Conservation (phyloP, 108 stramenopile species). For the Skeletonema tropicum region DNA sequence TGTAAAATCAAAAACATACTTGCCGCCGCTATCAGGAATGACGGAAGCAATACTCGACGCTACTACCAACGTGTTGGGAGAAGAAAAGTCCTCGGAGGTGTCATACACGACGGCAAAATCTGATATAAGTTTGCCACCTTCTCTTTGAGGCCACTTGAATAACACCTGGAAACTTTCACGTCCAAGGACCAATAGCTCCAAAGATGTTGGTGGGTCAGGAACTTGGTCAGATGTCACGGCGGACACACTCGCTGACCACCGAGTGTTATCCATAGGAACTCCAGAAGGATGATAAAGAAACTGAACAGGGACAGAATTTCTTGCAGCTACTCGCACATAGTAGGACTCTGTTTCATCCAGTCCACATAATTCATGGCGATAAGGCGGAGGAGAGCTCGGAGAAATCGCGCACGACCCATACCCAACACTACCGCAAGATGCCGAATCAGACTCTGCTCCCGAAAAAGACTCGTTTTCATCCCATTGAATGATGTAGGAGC, state of each 20-base stretch:
- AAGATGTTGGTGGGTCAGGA: conserved; percentile 58
- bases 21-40: conserved; percentile 29
- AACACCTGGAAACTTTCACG: conserved; percentile 50
- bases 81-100: conserved; percentile 42
- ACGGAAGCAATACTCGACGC: conserved; percentile 11
- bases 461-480: conserved; percentile 58
- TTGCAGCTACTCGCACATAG: conserved; percentile 71
- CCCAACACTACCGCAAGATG: conserved; percentile 50
- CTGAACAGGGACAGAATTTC: conserved; percentile 62
- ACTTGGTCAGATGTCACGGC: conserved; percentile 60
- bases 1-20: conserved; percentile 38
- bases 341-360: conserved; percentile 55
- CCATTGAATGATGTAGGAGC: conserved; percentile 74
- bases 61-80: conserved; percentile 16
- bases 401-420: conserved; percentile 60
- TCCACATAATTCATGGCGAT: conserved; percentile 52
- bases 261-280: conserved; percentile 56
- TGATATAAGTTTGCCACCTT: conserved; percentile 65
- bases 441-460: conserved; percentile 30
- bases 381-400: conserved; percentile 51
- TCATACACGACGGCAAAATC: conserved; percentile 62
- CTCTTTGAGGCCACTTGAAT: conserved; percentile 57
- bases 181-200: conserved; percentile 47
- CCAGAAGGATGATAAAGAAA: conserved; percentile 52
- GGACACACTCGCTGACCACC: conserved; percentile 46